Evolutionary conservation across 495 filamentous ascomycete species (phyloP).

Genomic region (Durotheca rogersii): DNA sequence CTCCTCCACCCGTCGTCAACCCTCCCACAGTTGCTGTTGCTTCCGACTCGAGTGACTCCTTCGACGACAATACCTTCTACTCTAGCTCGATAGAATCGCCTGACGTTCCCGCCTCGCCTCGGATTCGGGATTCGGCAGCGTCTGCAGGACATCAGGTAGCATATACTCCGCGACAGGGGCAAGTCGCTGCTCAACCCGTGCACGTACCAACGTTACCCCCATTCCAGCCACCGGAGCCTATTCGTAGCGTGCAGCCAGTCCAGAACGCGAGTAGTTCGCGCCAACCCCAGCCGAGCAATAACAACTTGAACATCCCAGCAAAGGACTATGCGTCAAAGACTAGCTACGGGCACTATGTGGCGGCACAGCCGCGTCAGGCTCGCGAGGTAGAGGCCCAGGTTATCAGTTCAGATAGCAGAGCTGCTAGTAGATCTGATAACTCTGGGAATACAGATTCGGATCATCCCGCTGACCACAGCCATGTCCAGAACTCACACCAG

Average conservation of each 20-base stretch:
- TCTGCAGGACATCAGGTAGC: constrained; percentile 5
- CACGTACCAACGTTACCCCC: constrained; percentile 4
- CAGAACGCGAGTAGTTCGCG: constrained; percentile 23
- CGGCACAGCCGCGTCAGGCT: constrained; percentile 9
- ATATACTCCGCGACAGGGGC: constrained; percentile 7
- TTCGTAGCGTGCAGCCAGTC: constrained; percentile 13
- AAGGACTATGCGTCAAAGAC: constrained; percentile 7
- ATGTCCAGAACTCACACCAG: constrained; percentile 35
- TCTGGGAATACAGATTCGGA: constrained; percentile 43
- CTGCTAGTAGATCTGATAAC: constrained; percentile 44
- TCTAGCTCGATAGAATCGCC: constrained; percentile 70
- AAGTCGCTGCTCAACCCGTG: constrained; percentile 12
- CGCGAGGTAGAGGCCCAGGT: constrained; percentile 29
- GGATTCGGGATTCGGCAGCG: constrained; percentile 38
- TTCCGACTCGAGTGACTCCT: constrained; percentile 68
- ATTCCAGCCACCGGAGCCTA: constrained; percentile 10
- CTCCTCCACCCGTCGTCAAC: constrained; percentile 49
- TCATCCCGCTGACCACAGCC: constrained; percentile 37
- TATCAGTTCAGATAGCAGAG: constrained; percentile 40
- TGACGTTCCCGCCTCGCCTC: constrained; percentile 43
- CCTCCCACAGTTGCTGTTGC: constrained; percentile 57
- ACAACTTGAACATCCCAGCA: constrained; percentile 1
- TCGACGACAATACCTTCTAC: constrained; percentile 94
- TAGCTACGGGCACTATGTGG: constrained; percentile 5
- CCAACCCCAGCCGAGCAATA: constrained; percentile 6